Evolutionary conservation across 805 yeast genomes (phyloP).

Genomic region (Groenewaldozyma salmanticensis): DNA sequence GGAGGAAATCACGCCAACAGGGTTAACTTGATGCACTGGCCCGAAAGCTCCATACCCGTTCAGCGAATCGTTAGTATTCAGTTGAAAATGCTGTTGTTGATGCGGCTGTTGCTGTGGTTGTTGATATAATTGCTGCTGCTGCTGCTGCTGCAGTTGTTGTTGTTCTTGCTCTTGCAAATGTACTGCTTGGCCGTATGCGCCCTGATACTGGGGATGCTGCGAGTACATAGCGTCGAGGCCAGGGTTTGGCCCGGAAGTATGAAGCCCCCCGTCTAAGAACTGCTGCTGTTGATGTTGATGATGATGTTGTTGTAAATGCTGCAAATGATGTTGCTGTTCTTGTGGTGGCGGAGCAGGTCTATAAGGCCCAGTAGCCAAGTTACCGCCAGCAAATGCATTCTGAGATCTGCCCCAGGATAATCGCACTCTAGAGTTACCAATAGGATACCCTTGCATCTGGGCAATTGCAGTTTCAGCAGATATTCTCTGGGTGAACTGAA

Average conservation of each 20-base stretch:
- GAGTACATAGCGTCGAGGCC: too few species aligned
- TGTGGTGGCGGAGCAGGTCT: neutral
- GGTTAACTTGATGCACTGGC: too few species aligned
- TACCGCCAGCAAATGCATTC: slow-evolving; percentile 12
- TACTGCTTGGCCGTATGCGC: neutral
- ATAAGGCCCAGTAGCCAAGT: neutral
- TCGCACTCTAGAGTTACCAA: slow-evolving; percentile 74
- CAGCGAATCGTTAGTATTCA: slow-evolving; percentile 1
- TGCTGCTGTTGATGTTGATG: slow-evolving; percentile 5
- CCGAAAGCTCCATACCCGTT: neutral
- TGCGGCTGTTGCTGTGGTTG: slow-evolving; percentile 9
- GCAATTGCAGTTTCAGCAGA: slow-evolving; percentile 80
- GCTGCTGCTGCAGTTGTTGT: neutral
- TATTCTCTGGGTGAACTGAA: slow-evolving; percentile 65
- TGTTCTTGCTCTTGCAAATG: neutral
- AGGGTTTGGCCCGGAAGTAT: neutral
- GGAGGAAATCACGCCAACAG: too few species aligned
- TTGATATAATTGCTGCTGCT: too few species aligned
- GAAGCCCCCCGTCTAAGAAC: slow-evolving; percentile 1
- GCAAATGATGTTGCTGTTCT: neutral
- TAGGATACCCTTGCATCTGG: slow-evolving; percentile 83
- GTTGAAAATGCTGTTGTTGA: slow-evolving; percentile 2
- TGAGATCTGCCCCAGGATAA: slow-evolving; percentile 80
- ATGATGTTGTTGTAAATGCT: slow-evolving; percentile 1
- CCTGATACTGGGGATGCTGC: too few species aligned